Evolutionary conservation across 1,139 yeast genomes (phyloP), one percentile per base, ranked within the genome.

Genomic region (Geotrichum armillariae): DNA sequence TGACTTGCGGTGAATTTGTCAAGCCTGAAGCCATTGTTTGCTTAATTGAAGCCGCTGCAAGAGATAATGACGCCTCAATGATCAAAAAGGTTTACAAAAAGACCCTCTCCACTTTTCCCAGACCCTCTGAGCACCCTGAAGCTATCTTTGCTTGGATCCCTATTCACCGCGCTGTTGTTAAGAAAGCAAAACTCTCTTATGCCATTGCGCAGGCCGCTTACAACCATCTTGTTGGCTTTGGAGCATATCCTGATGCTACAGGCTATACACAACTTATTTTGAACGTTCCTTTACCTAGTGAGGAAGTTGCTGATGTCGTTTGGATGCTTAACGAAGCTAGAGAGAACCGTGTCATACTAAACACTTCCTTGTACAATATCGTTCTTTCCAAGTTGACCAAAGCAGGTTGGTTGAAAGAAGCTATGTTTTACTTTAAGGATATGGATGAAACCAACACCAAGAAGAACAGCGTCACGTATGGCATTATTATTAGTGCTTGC

Each of bases 401-500:
- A 52, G 71, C 72, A 4, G 60, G 72, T 6, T 61, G 69, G 21
- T 53, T 67, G 29, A 57, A 59, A 14, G 73, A 69, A 43, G 71
- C 71, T 5, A 49, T 64, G 42, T 45, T 47, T 11, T 47, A 64
- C 34, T 66, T 66, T 47, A 53, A 60, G 5, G 70, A 68, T 44
- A 71, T 72, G 74, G 64, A 59, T 3, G 48, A 38, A 12, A 50
- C 54, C n/a, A 61, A 61, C 9, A 58, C 67, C 46, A 56, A 56
- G 41, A 63, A 65, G 50, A 59, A 59, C 17, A 62, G 63, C 31
- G 64, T 69, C 23, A 71, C 75, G 1, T 72, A 68, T 51, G 75
- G 74, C 16, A 67, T 72, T 12, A 66, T 72, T 66, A 69, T 73
- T 47, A 62, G 66, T 43, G 73, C 73, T 8, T 66, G 71, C 43